Conservation (phyloP, 352 stramenopile genomes). For the Phytophthora ramorum region DNA sequence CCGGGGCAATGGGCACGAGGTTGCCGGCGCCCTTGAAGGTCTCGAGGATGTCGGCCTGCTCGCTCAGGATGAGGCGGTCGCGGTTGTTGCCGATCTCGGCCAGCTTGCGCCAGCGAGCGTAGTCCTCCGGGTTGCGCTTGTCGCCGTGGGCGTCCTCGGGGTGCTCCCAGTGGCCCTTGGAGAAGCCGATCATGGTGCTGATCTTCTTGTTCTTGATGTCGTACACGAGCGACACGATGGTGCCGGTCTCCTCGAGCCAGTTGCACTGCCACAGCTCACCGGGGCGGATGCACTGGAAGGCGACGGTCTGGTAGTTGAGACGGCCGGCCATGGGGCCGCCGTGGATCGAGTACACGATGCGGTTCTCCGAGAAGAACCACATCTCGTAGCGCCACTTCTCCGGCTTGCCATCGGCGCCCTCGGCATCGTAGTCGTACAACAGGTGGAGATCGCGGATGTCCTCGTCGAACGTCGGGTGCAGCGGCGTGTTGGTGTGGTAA, state of each 20-base stretch:
- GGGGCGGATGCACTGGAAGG: constrained; percentile 42
- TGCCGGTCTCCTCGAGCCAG: constrained; percentile 45
- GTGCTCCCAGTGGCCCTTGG: constrained; percentile 47
- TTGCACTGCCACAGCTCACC: constrained; percentile 51
- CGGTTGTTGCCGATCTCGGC: constrained; percentile 36
- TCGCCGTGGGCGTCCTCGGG: constrained; percentile 33
- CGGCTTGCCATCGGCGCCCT: constrained; percentile 34
- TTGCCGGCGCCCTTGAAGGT: constrained; percentile 29
- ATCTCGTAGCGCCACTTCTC: constrained; percentile 51
- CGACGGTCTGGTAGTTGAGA: constrained; percentile 43
- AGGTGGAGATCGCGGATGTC: constrained; percentile 43
- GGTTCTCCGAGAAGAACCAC: constrained; percentile 46
- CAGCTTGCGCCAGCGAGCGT: constrained; percentile 39
- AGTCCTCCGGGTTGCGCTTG: constrained; percentile 44
- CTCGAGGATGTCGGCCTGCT: constrained; percentile 40
- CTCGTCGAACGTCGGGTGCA: constrained; percentile 51
- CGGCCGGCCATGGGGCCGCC: constrained; percentile 40
- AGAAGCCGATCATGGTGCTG: constrained; percentile 42
- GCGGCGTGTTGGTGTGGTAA: constrained; percentile 63
- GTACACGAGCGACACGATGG: constrained; percentile 41
- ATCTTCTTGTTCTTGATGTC: constrained; percentile 47
- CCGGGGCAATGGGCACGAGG: constrained; percentile 34
- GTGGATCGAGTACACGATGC: constrained; percentile 50
- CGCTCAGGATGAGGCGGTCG: constrained; percentile 39
- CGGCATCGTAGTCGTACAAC: constrained; percentile 46